Evolutionary conservation across 2,329 filamentous ascomycete species (phyloP), one percentile per base, ranked within the genome.

Genomic region (Trichoderma koningii): DNA sequence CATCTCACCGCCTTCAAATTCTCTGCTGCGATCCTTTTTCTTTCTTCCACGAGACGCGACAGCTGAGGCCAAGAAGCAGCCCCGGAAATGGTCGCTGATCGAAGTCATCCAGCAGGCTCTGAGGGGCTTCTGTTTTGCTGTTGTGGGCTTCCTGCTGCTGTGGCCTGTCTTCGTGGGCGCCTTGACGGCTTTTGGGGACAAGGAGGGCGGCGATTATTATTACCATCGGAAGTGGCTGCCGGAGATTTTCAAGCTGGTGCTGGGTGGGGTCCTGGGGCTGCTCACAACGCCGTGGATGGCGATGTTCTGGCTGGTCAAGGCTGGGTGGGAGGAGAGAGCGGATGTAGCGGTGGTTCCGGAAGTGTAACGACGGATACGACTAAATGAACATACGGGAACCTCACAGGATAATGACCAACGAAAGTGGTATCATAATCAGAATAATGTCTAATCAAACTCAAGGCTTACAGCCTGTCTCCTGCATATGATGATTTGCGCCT

Each of bases 291-390:
- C 59, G 14, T 41, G 51, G 23, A 62, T 62, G 59, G 59, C 59
- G 3, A 62, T 62, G 59, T 62, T 62, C 38, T 62, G 59, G 59
- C n/a, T 62, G 47, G 19, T 53, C 2, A 62, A 62, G 26, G 59
- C 59, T 44, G 59, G 59, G 14, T 62, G 59, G 59, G 59, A 62
- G 19, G 15, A 45, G 19, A 42, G 10, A 19, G 34, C 30, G 38
- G 34, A n/a, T 9, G 6, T n/a, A 7, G 2, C n/a, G 0, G 19
- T 9, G n/a, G 17, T n/a, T 45, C 38, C 26, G 7, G 48, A 53
- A n/a, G 59, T 53, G 34, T 52, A 42, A 51, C 14, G 4, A 7
- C 34, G 59, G 12, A 19, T 23, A 28, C 17, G 12, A 19, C 17
- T 23, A 14, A 30, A 62, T n/a, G 48, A 62, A 14, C 1, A 45